Evolutionary conservation across 225 moss, liverwort and hornwort species (phyloP).

Genomic region (Sphagnum contortum): DNA sequence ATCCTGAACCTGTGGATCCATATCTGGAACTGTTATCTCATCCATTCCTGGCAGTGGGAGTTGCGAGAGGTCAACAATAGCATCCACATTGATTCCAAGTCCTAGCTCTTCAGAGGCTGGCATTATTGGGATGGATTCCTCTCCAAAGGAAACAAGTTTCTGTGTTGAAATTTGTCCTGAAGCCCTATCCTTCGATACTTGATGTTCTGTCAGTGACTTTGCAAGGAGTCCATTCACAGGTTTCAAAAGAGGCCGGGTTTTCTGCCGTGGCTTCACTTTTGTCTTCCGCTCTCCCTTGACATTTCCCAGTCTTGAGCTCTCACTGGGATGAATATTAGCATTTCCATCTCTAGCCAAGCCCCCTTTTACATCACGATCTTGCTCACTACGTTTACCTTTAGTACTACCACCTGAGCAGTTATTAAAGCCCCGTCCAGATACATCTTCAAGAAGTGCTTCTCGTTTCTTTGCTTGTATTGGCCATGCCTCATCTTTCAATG

Average conservation of each 20-base stretch:
- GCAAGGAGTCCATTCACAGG: constrained; percentile 68
- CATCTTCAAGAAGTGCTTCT: constrained; percentile 69
- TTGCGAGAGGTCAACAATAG: constrained; percentile 55
- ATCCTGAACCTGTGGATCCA: constrained; percentile 52
- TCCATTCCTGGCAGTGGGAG: constrained; percentile 89
- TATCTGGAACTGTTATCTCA: constrained; percentile 50
- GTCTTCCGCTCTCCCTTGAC: constrained; percentile 86
- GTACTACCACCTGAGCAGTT: constrained; percentile 49
- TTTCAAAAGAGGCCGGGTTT: constrained; percentile 79
- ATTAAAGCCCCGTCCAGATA: constrained; percentile 49
- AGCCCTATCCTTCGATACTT: constrained; percentile 43
- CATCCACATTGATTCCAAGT: constrained; percentile 15
- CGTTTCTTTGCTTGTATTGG: constrained; percentile 53
- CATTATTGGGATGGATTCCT: constrained; percentile 23
- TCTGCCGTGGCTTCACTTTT: constrained; percentile 88
- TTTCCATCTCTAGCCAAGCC: constrained; percentile 5
- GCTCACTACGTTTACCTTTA: constrained; percentile 97
- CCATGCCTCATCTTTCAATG: constrained; percentile 69
- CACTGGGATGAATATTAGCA: not conserved
- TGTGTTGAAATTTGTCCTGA: constrained; percentile 9
- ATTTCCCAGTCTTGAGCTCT: constrained; percentile 29
- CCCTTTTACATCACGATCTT: constrained; percentile 77
- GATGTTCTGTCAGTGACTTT: constrained; percentile 45
- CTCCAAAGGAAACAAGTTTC: constrained; percentile 15
- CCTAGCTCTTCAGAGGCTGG: constrained; percentile 33